These are phyloP conservation scores for Penicillium odoratum DNA, from an alignment of 495 filamentous ascomycete species.

Conservation along the genomic window DNA sequence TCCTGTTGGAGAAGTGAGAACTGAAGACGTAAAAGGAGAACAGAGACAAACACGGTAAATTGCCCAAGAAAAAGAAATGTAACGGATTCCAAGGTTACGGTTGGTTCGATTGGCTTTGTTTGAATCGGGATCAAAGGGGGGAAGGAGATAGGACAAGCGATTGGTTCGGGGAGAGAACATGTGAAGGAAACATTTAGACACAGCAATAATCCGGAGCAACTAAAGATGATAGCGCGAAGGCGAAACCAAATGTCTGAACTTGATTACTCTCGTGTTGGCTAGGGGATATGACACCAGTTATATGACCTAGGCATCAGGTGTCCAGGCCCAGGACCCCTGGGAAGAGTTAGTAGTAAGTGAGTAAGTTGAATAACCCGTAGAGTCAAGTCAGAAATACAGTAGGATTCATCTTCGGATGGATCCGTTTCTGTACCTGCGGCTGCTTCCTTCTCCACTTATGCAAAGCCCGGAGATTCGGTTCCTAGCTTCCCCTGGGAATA, in stretches of 20 bases:
- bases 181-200: neutral
- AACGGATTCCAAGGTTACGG: neutral
- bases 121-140: conserved; percentile 8
- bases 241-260: conserved; percentile 22
- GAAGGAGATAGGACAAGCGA: conserved; percentile 5
- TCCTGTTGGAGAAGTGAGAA: neutral
- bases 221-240: neutral
- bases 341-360: neutral
- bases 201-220: neutral
- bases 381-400: neutral
- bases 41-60: no score
- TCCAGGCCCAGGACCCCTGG: conserved; percentile 9
- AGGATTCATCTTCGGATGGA: conserved; percentile 22
- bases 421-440: conserved; percentile 35
- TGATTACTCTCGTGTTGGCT: conserved; percentile 14
- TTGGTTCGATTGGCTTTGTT: conserved; percentile 18
- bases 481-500: conserved; percentile 14
- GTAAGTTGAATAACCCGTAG: no score
- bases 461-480: conserved; percentile 28
- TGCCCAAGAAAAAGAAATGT: neutral
- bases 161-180: conserved; percentile 9
- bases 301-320: conserved; percentile 31
- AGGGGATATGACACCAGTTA: neutral
- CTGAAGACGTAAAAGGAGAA: neutral
- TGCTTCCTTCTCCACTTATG: conserved; percentile 28